These are phyloP conservation scores for Acacia concinna DNA, from an alignment of 331 rosid species.

Conservation along the genomic window DNA sequence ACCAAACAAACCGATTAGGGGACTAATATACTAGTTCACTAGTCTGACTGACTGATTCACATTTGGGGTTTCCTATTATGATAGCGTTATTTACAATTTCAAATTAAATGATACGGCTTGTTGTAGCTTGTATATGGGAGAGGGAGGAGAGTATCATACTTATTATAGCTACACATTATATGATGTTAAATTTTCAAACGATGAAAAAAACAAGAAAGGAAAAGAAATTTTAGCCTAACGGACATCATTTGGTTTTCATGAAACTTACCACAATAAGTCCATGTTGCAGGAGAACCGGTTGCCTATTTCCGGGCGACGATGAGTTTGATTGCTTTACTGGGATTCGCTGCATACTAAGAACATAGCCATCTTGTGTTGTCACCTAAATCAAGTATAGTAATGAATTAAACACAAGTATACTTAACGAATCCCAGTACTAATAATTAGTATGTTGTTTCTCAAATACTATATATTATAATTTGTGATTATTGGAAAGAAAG, in stretches of 20 bases:
- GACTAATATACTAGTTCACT: too few species aligned
- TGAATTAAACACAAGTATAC: background rate
- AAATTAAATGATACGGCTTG: too few species aligned
- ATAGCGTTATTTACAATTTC: too few species aligned
- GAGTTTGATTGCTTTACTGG: slow-evolving; percentile 37
- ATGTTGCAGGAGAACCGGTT: slow-evolving; percentile 79
- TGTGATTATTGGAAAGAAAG: too few species aligned
- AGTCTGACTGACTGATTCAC: too few species aligned
- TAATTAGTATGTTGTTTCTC: background rate
- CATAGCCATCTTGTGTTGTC: slow-evolving; percentile 78
- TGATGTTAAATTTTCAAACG: background rate
- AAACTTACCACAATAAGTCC: slow-evolving; percentile 71
- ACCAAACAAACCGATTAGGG: too few species aligned
- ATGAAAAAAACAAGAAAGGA: too few species aligned
- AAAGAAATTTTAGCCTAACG: too few species aligned
- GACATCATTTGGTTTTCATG: background rate
- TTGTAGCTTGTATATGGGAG: too few species aligned
- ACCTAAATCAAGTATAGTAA: slow-evolving; percentile 47
- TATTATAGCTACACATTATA: too few species aligned
- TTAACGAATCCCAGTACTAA: background rate
- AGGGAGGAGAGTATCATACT: too few species aligned
- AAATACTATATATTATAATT: background rate
- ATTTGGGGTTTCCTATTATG: too few species aligned
- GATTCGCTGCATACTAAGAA: slow-evolving; percentile 77
- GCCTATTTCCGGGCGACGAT: slow-evolving; percentile 27